phyloP scores from a whole-genome alignment of 129 eudicot species.

The Centrapalus pauciflorus region DNA sequence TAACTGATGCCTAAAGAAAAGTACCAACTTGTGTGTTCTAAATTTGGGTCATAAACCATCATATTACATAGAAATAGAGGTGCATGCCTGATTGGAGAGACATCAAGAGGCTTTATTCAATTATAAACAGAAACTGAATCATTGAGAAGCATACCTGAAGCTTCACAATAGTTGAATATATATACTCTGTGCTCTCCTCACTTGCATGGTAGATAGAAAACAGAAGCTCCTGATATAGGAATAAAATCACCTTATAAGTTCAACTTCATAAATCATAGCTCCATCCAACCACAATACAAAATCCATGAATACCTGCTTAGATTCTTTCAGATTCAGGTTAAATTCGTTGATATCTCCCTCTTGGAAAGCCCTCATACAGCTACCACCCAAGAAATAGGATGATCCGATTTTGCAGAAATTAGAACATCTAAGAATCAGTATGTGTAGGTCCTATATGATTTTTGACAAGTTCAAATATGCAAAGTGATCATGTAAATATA shows the following conservation, averaged over 20 bases:
- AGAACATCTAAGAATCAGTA: not conserved
- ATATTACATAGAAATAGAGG: not conserved
- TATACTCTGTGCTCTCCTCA: constrained; percentile 85
- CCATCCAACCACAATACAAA: not conserved
- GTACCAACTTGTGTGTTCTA: not conserved
- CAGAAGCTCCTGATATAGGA: constrained; percentile 64
- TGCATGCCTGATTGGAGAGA: not conserved
- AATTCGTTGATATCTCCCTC: constrained; percentile 83
- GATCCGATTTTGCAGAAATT: constrained; percentile 8
- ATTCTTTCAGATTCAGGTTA: constrained; percentile 47
- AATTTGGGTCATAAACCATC: not conserved
- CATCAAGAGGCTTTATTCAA: not conserved
- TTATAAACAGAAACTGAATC: not conserved
- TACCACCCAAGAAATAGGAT: constrained; percentile 26
- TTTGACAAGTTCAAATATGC: not conserved
- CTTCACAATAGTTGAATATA: constrained; percentile 71
- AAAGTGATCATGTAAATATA: not conserved
- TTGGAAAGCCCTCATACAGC: constrained; percentile 87
- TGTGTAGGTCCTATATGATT: constrained; percentile 3
- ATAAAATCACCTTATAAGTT: constrained; percentile 8
- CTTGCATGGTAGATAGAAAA: constrained; percentile 80
- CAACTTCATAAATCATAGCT: constrained; percentile 2
- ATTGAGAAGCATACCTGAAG: constrained; percentile 63
- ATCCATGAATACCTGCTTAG: constrained; percentile 69
- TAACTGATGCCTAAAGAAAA: too few species aligned